These are phyloP conservation scores for Fusarium haematococcum DNA, from an alignment of 2,329 filamentous ascomycete species.

Conservation along the genomic window DNA sequence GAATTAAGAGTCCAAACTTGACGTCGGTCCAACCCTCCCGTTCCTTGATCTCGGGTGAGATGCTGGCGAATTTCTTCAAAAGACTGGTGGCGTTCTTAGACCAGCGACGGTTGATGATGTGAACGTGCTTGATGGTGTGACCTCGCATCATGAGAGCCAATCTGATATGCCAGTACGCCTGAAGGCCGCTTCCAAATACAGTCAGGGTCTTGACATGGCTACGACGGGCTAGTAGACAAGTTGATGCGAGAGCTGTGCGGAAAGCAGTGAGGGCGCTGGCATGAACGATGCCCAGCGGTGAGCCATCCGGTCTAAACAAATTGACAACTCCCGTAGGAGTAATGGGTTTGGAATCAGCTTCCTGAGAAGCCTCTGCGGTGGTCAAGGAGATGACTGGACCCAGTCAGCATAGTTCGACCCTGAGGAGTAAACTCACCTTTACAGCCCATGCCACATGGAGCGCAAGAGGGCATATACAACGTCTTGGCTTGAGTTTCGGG, in stretches of 20 bases:
- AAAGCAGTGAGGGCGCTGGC: slow-evolving; percentile 83
- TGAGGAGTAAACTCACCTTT: slow-evolving; percentile 63
- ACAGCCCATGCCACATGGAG: slow-evolving; percentile 72
- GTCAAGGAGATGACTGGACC: slow-evolving; percentile 72
- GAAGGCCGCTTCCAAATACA: slow-evolving; percentile 88
- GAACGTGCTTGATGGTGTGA: slow-evolving; percentile 78
- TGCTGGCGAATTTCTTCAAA: slow-evolving; percentile 60
- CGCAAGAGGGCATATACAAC: slow-evolving; percentile 80
- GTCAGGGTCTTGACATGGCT: slow-evolving; percentile 78
- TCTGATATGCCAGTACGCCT: slow-evolving; percentile 95
- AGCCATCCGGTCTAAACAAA: slow-evolving; percentile 72
- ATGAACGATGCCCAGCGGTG: slow-evolving; percentile 75
- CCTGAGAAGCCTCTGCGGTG: slow-evolving; percentile 51
- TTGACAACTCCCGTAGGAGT: slow-evolving; percentile 75
- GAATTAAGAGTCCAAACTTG: slow-evolving; percentile 77
- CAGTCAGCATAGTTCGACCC: slow-evolving; percentile 1
- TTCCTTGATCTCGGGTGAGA: slow-evolving; percentile 58
- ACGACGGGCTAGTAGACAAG: slow-evolving; percentile 74
- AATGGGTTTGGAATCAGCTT: slow-evolving; percentile 50
- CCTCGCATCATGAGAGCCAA: slow-evolving; percentile 81
- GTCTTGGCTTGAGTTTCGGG: slow-evolving; percentile 67
- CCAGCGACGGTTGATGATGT: slow-evolving; percentile 84
- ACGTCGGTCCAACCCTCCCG: slow-evolving; percentile 72
- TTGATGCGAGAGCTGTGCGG: slow-evolving; percentile 79
- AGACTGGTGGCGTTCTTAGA: slow-evolving; percentile 66